A percentile compares a stretch with the other conserved stretches of the same genome.
phyloP scores from a whole-genome alignment of 2,329 filamentous ascomycete genomes.

The Colletotrichum orchidophilum region DNA sequence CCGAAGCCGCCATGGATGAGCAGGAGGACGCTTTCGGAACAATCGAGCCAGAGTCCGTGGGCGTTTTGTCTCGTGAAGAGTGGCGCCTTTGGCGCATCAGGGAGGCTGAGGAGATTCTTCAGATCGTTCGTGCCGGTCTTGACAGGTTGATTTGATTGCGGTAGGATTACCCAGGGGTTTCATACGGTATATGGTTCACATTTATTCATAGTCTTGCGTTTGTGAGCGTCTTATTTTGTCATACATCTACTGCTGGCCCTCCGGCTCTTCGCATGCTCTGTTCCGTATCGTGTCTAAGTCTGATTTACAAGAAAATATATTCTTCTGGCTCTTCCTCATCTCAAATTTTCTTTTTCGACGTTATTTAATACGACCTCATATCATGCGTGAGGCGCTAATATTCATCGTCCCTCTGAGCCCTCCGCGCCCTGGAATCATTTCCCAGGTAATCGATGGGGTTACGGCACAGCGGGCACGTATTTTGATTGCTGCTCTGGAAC shows the following conservation, averaged over 20 bases:
- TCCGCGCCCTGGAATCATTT: slow-evolving; percentile 45
- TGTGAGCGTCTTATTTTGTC: neutral
- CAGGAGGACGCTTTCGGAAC: too few relatives aligned
- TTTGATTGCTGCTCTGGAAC: slow-evolving; percentile 94
- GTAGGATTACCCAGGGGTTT: neutral
- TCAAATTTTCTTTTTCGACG: too few relatives aligned
- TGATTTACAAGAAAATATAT: neutral
- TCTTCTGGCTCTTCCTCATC: neutral
- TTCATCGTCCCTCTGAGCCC: slow-evolving; percentile 12
- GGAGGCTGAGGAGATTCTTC: neutral
- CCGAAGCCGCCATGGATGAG: too few relatives aligned
- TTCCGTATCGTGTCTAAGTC: neutral
- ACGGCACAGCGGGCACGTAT: slow-evolving; percentile 90
- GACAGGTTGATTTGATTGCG: neutral
- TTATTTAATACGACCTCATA: too few relatives aligned
- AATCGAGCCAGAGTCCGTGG: neutral
- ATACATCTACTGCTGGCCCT: neutral
- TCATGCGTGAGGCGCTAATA: too few relatives aligned
- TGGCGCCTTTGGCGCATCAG: neutral
- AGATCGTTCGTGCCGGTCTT: neutral
- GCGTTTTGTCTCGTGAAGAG: neutral
- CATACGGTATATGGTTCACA: neutral
- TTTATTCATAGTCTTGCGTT: neutral
- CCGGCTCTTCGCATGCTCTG: neutral
- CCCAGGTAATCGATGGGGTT: slow-evolving; percentile 79